Evolutionary conservation across 805 yeast species (phyloP).

Genomic region (Yarrowia keelungensis): DNA sequence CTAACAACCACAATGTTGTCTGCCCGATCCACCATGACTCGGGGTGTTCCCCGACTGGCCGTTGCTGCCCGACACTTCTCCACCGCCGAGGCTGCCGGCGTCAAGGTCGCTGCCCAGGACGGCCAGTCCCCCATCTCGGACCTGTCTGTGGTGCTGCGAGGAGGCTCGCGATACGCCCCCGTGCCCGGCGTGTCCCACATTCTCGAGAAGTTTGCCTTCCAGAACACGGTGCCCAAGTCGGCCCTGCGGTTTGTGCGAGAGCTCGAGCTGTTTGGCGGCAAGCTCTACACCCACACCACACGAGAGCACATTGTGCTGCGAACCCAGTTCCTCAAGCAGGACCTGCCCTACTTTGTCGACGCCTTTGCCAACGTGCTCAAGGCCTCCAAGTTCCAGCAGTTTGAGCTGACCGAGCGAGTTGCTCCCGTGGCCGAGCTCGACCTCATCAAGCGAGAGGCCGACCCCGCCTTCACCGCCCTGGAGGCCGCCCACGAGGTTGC

Average conservation of each 20-base stretch:
- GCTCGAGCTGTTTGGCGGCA: conserved; percentile 91
- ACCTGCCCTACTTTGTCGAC: conserved; percentile 89
- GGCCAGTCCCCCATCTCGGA: conserved; percentile 73
- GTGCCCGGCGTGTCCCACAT: conserved; percentile 86
- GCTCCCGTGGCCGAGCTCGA: conserved; percentile 78
- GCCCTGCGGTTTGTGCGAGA: conserved; percentile 94
- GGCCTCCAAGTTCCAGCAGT: conserved; percentile 76
- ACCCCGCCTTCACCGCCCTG: conserved; percentile 66
- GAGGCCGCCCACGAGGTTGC: conserved; percentile 82
- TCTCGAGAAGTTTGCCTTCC: conserved; percentile 79
- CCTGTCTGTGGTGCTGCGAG: conserved; percentile 80
- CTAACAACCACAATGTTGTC: conserved; percentile 29
- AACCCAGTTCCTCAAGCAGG: conserved; percentile 83
- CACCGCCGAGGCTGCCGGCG: conserved; percentile 46
- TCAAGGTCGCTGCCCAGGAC: conserved; percentile 54
- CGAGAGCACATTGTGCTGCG: conserved; percentile 84
- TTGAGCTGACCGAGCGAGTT: conserved; percentile 83
- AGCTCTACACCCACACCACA: conserved; percentile 68
- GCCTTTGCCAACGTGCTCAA: conserved; percentile 74
- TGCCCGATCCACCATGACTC: conserved; percentile 37
- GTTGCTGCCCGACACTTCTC: conserved; percentile 41
- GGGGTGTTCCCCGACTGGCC: conserved; percentile 37
- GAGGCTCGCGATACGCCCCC: conserved; percentile 76
- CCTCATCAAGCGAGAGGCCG: conserved; percentile 53
- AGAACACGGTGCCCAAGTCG: conserved; percentile 78